A percentile compares a stretch with the other conserved stretches of the same genome.
Evolutionary conservation across 208 protist species (phyloP).

Genomic region (Acanthamoeba sp.): DNA sequence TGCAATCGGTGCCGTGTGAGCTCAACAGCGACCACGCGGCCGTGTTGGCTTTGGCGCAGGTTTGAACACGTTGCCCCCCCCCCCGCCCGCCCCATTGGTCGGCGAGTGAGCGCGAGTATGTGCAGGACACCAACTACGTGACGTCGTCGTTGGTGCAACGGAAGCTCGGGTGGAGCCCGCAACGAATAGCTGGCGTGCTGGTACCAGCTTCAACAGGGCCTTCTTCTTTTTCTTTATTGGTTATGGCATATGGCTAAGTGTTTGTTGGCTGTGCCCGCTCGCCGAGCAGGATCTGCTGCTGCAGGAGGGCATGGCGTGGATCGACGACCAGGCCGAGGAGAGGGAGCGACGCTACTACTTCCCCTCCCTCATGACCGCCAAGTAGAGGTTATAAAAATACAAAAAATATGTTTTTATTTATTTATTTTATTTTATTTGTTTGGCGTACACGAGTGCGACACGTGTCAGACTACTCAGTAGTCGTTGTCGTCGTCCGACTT

Average conservation of each 20-base stretch:
- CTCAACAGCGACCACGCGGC: slow-evolving; percentile 87
- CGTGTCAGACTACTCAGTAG: no score
- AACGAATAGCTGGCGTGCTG: slow-evolving; percentile 76
- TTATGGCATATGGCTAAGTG: no score
- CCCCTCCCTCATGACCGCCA: slow-evolving; percentile 60
- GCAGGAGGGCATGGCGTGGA: slow-evolving; percentile 87
- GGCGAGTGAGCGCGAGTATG: no score
- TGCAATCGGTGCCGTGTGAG: slow-evolving; percentile 89
- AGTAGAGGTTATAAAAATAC: no score
- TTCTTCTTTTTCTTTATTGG: no score
- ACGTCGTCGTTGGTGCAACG: neutral
- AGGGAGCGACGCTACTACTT: slow-evolving; percentile 77
- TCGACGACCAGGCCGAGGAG: slow-evolving; percentile 82
- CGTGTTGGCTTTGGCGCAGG: slow-evolving; percentile 81
- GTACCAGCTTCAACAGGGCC: no score
- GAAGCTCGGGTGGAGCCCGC: slow-evolving; percentile 77
- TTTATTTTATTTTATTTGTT: no score
- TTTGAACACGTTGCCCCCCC: neutral
- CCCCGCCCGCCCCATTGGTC: neutral
- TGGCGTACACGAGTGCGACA: no score
- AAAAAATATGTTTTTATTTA: no score
- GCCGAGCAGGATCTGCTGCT: slow-evolving; percentile 84
- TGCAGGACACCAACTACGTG: slow-evolving; percentile 5
- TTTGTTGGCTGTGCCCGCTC: no score
- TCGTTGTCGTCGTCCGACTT: no score